Conservation (phyloP, 73 alveolate species). For the Tetrahymena thermophila region DNA sequence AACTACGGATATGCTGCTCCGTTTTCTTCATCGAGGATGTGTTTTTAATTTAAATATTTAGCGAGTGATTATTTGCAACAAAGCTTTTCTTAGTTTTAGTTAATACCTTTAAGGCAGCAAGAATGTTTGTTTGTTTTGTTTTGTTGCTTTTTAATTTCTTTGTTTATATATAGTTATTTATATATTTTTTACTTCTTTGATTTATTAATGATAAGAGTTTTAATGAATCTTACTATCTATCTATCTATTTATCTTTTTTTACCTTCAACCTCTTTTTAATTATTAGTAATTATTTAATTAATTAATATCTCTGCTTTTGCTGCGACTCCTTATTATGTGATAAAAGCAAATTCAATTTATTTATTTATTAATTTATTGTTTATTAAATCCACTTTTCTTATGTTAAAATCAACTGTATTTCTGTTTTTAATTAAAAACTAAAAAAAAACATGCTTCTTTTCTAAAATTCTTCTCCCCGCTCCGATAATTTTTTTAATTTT, state of each 20-base stretch:
- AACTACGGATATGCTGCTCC: background rate
- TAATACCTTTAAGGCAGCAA: background rate
- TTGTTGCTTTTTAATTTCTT: background rate
- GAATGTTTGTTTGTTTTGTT: background rate
- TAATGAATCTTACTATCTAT: background rate
- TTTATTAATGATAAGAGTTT: background rate
- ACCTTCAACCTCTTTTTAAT: background rate
- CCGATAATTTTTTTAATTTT: background rate
- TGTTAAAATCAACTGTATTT: background rate
- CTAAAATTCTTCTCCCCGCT: background rate
- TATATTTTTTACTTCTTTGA: background rate
- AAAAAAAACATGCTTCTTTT: background rate
- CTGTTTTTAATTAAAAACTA: background rate
- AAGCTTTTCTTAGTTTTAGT: background rate
- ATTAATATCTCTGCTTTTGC: background rate
- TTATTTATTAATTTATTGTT: too few relatives aligned
- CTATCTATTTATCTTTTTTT: background rate
- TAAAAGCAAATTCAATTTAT: background rate
- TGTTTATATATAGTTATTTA: too few relatives aligned
- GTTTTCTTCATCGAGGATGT: background rate
- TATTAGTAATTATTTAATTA: too few relatives aligned
- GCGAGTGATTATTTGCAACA: background rate
- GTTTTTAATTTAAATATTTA: background rate
- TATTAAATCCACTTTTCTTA: background rate
- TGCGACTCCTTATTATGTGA: background rate